These are phyloP conservation scores for Plenodomus biglobosus DNA, from an alignment of 2,329 filamentous ascomycete species.

Conservation along the genomic window DNA sequence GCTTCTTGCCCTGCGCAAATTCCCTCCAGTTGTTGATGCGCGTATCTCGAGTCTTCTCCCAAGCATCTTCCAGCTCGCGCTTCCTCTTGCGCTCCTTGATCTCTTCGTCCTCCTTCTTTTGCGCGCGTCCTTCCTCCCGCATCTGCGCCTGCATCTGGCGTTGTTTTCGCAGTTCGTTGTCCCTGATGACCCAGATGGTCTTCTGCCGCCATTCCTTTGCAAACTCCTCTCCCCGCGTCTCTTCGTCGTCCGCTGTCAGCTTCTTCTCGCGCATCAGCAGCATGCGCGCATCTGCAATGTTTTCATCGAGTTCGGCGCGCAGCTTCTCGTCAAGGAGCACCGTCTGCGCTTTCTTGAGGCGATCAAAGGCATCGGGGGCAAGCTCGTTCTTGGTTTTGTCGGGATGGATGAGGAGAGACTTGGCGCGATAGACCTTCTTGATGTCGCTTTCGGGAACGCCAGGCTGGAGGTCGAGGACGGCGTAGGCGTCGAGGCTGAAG, in stretches of 20 bases:
- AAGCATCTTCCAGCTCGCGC: conserved; percentile 89
- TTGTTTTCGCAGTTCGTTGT: conserved; percentile 82
- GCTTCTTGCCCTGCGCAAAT: conserved; percentile 69
- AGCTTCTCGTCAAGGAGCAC: conserved; percentile 93
- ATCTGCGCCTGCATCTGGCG: conserved; percentile 90
- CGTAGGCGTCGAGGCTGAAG: conserved; percentile 84
- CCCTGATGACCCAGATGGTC: conserved; percentile 83
- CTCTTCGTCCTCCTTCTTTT: conserved; percentile 84
- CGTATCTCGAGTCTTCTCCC: conserved; percentile 89
- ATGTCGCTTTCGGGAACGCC: conserved; percentile 96
- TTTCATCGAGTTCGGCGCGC: conserved; percentile 83
- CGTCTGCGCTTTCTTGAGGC: conserved; percentile 90
- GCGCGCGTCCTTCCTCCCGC: conserved; percentile 91
- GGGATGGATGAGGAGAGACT: conserved; percentile 98
- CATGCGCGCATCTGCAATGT: conserved; percentile 93
- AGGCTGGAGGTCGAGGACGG: conserved; percentile 91
- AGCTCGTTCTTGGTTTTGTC: conserved; percentile 92
- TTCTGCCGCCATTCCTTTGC: conserved; percentile 86
- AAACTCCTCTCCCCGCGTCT: conserved; percentile 82
- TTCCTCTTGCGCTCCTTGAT: conserved; percentile 61
- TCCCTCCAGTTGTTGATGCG: conserved; percentile 92
- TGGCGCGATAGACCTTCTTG: conserved; percentile 90
- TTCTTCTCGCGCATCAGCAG: conserved; percentile 92
- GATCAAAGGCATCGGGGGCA: conserved; percentile 94
- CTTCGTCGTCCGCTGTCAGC: conserved; percentile 84